Conservation (phyloP, 2,329 filamentous ascomycete genomes). For the Graphilbum sp. region DNA sequence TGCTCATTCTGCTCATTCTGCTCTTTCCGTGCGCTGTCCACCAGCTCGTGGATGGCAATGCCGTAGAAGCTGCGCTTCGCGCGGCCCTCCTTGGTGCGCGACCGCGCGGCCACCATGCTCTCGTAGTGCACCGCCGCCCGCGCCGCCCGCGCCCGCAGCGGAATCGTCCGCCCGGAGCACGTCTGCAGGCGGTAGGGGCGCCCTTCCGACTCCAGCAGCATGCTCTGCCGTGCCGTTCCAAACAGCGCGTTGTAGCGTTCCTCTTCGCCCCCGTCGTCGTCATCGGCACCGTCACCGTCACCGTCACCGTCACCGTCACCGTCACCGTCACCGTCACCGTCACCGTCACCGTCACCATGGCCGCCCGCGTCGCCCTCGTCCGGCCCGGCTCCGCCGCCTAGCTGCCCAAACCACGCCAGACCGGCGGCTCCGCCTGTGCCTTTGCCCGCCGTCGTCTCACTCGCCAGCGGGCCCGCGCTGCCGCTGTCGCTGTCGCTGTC, state of each 20-base stretch:
- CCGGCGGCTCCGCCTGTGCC: background rate
- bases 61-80: constrained; percentile 75
- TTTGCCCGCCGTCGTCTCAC: background rate
- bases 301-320: background rate
- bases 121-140: constrained; percentile 39
- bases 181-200: constrained; percentile 15
- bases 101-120: constrained; percentile 50
- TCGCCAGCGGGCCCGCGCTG: background rate
- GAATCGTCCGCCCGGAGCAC: constrained; percentile 38
- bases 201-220: background rate
- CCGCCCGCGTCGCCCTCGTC: too few relatives aligned
- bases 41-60: constrained; percentile 72
- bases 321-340: background rate
- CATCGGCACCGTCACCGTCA: constrained; percentile 1
- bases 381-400: too few relatives aligned
- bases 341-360: too few relatives aligned
- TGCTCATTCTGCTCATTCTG: constrained; percentile 21
- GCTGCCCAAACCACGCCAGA: too few relatives aligned
- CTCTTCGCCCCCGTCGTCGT: constrained; percentile 5
- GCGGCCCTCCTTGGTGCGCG: constrained; percentile 47
- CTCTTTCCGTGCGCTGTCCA: constrained; percentile 54
- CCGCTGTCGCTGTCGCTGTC: background rate
- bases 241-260: constrained; percentile 10
- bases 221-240: background rate
- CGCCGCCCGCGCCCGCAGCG: constrained; percentile 37